These are phyloP conservation scores for Dothideomycetes sp. DNA, from an alignment of 2,329 filamentous ascomycete species.

Conservation along the genomic window DNA sequence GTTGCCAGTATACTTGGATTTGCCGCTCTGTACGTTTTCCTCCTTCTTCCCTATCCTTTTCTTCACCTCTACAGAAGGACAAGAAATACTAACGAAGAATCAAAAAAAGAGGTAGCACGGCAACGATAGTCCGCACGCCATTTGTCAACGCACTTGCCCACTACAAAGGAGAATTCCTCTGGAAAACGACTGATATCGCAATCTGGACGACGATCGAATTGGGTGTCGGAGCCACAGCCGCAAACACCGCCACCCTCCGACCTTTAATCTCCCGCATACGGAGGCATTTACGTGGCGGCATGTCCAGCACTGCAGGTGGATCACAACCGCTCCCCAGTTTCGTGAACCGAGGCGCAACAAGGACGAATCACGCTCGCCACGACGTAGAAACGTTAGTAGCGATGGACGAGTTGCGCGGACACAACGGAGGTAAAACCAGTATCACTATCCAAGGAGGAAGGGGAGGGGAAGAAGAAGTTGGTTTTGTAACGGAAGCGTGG, in stretches of 20 bases:
- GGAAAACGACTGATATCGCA: constrained; percentile 33
- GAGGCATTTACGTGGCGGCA: background rate
- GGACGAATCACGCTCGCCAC: background rate
- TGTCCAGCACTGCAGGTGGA: background rate
- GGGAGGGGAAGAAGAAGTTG: too few relatives aligned
- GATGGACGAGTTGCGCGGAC: background rate
- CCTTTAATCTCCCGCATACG: constrained; percentile 32
- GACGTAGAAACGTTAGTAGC: background rate
- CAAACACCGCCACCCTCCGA: constrained; percentile 40
- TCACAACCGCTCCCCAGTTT: background rate
- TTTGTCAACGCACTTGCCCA: constrained; percentile 32
- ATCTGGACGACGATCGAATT: constrained; percentile 27
- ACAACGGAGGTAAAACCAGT: too few relatives aligned
- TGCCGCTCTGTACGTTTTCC: constrained; percentile 29
- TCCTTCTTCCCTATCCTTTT: constrained; percentile 31
- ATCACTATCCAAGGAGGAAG: too few relatives aligned
- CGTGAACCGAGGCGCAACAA: background rate
- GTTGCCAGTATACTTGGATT: constrained; percentile 32
- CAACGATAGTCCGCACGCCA: constrained; percentile 39
- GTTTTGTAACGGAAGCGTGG: background rate
- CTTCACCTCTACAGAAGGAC: too few relatives aligned
- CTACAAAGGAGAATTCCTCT: constrained; percentile 34
- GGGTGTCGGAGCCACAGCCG: constrained; percentile 32
- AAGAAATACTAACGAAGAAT: constrained; percentile 1
- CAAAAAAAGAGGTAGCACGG: constrained; percentile 39